Evolutionary conservation across 2,329 filamentous ascomycete genomes (phyloP), one percentile per base, ranked within the genome.

Genomic region (Chaetomiaceae sp.): DNA sequence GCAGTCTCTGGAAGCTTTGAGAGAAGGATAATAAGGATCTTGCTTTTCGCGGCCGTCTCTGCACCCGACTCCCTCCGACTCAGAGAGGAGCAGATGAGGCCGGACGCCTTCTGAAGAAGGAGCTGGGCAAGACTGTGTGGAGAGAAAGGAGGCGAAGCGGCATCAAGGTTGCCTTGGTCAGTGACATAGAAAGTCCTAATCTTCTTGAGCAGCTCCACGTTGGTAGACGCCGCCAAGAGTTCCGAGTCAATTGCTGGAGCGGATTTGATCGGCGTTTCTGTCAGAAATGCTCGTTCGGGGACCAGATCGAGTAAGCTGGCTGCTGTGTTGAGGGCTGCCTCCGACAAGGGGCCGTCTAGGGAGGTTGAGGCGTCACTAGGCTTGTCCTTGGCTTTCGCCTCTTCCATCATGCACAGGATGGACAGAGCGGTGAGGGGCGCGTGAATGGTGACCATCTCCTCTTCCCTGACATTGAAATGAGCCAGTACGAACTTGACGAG

Each of bases 401-500:
- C 75, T 64, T 84, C 73, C 38, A 85, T 71, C 81, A 81, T 85
- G 60, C 72, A 74, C 29, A 78, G 71, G 23, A 87, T 74, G 3
- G 84, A 82, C n/a, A 95, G 70, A 2, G 84, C 79, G 49, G 87
- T 79, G 25, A 95, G 71, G 31, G 92, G 92, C 27, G 91, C 87
- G 70, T 97, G 92, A 20, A 89, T 74, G 2, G 88, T 82, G 15
- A 95, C 71, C 92, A 99, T 97, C 66, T 99, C 95, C 68, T 97
- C 94, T 70, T 99, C 94, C 49, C 86, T 83, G 46, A 97, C 81
- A 68, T 96, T 97, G 76, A 99, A 99, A 61, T 92, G 87, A 5
- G 81, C 73, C 59, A 96, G 73, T 51, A 96, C 85, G 69, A 97
- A 99, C 57, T 80, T 82, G 50, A 91, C 84, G 38, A 96, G 76